Evolutionary conservation across 345 rosid species (phyloP).

Genomic region (Arabis hirsuta): DNA sequence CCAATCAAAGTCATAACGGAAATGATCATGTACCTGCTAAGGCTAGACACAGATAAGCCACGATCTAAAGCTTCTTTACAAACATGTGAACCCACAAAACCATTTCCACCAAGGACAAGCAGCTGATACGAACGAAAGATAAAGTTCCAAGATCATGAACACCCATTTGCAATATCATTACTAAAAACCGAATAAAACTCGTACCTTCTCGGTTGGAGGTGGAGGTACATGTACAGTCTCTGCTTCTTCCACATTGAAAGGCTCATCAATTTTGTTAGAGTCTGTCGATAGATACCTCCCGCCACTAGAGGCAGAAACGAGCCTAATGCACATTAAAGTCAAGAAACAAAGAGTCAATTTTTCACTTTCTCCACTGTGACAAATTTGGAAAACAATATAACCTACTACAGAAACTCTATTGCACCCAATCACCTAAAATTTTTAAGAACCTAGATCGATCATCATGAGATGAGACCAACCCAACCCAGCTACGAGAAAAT

Average conservation of each 20-base stretch:
- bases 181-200: neutral
- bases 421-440: neutral
- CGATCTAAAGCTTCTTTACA: constrained; percentile 87
- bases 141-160: constrained; percentile 28
- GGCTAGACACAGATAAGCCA: constrained; percentile 79
- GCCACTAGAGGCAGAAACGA: constrained; percentile 43
- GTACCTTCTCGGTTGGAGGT: constrained; percentile 84
- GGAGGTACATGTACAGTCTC: constrained; percentile 83
- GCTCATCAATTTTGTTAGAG: constrained; percentile 77
- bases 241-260: constrained; percentile 85
- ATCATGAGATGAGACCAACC: neutral
- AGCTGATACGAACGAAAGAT: constrained; percentile 51
- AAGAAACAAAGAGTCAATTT: neutral
- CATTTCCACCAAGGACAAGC: constrained; percentile 98
- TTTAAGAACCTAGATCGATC: neutral
- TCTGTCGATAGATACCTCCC: constrained; percentile 69
- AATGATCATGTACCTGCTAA: constrained; percentile 71
- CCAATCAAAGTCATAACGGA: neutral
- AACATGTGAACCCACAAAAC: constrained; percentile 93
- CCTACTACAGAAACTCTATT: neutral
- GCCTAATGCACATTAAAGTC: constrained; percentile 41
- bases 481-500: constrained; percentile 6
- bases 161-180: neutral
- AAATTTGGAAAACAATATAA: no score
- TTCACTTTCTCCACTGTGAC: no score